Conservation (phyloP, 306 rosid genomes). For the Gynostemma pentaphyllum region DNA sequence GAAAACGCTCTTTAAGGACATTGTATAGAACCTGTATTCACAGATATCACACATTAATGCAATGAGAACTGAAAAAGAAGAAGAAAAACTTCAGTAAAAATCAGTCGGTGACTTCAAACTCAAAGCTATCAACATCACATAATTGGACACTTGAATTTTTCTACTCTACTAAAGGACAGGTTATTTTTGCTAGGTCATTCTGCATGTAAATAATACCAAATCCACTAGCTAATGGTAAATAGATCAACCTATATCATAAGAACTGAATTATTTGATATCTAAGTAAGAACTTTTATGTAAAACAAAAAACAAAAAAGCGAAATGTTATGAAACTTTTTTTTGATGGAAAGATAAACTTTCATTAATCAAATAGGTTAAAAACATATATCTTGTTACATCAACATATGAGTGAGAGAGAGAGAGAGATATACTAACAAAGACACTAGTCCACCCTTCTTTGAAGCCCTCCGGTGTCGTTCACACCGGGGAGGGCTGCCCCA, state of each 20-base stretch:
- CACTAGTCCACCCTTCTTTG: no score
- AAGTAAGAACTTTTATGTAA: neutral
- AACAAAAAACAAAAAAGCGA: neutral
- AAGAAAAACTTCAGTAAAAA: neutral
- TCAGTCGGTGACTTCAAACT: neutral
- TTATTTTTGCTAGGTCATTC: neutral
- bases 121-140: neutral
- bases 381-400: no score
- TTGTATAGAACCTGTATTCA: constrained; percentile 62
- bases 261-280: neutral
- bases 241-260: neutral
- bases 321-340: no score
- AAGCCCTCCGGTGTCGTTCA: no score
- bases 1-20: constrained; percentile 60
- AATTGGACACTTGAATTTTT: neutral
- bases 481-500: no score
- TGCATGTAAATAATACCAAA: neutral
- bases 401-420: no score
- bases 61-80: constrained; percentile 3
- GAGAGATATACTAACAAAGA: no score
- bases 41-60: constrained; percentile 11
- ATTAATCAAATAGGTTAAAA: no score
- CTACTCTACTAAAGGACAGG: neutral
- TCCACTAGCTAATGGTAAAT: neutral
- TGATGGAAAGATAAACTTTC: no score